These are phyloP conservation scores for Raffaelea albimanens DNA, from an alignment of 2,329 filamentous ascomycete genomes.

Conservation along the genomic window DNA sequence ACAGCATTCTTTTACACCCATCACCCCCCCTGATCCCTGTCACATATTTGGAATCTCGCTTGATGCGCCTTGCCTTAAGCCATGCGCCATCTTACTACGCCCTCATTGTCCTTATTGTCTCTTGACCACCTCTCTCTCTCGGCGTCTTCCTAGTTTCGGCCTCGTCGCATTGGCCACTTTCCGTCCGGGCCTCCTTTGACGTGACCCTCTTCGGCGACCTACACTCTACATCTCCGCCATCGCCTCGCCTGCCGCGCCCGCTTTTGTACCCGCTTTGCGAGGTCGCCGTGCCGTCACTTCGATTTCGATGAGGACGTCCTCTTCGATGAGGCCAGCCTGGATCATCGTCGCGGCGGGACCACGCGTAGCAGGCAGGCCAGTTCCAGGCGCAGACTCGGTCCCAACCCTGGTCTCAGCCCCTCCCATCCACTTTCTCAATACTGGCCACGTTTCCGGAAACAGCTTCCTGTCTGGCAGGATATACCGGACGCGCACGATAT, in stretches of 20 bases:
- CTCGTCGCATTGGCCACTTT: no score
- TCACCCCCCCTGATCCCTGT: no score
- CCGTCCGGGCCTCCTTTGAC: not conserved
- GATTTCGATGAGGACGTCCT: constrained; percentile 31
- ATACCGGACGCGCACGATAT: constrained; percentile 43
- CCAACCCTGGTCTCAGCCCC: constrained; percentile 21
- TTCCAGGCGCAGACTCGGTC: constrained; percentile 9
- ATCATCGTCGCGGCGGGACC: constrained; percentile 46
- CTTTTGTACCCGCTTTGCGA: not conserved
- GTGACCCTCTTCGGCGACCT: not conserved
- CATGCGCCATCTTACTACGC: no score
- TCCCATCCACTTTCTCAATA: constrained; percentile 39
- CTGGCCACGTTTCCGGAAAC: constrained; percentile 39
- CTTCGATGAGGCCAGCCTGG: constrained; percentile 39
- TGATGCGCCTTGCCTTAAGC: no score
- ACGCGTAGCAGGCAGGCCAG: no score
- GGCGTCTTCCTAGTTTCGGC: no score
- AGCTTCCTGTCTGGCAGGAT: constrained; percentile 38
- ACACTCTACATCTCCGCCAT: no score
- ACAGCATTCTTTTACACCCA: no score
- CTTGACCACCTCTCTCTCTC: no score
- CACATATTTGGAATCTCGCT: no score
- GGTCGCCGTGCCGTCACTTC: constrained; percentile 22
- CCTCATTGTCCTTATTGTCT: no score
- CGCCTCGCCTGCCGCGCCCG: not conserved